A percentile compares a stretch with the other conserved stretches of the same genome.
Conservation (phyloP, 2,329 filamentous ascomycete species). For the Alternaria alternata region DNA sequence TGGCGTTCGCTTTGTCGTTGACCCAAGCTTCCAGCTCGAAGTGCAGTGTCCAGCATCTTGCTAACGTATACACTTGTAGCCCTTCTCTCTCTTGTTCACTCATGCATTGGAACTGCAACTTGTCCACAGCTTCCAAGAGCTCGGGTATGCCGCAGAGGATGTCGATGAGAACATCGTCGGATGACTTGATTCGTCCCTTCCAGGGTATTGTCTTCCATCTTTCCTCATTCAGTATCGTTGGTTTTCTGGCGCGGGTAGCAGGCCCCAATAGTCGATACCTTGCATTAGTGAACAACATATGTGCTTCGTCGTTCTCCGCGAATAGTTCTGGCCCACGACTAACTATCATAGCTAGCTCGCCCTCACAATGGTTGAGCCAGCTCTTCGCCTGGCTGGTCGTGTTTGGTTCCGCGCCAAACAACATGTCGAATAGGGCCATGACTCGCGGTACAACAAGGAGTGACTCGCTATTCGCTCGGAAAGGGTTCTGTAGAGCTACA, state of each 20-base stretch:
- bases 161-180: slow-evolving; percentile 47
- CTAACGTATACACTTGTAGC: slow-evolving; percentile 12
- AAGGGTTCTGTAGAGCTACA: slow-evolving; percentile 26
- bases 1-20: slow-evolving; percentile 14
- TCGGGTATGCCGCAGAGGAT: slow-evolving; percentile 43
- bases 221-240: slow-evolving; percentile 38
- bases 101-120: slow-evolving; percentile 9
- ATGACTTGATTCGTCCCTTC: slow-evolving; percentile 40
- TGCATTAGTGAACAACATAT: slow-evolving; percentile 34
- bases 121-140: slow-evolving; percentile 42
- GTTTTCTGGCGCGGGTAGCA: slow-evolving; percentile 48
- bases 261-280: slow-evolving; percentile 31
- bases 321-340: slow-evolving; percentile 30
- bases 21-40: slow-evolving; percentile 32
- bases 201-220: slow-evolving; percentile 51
- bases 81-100: slow-evolving; percentile 9
- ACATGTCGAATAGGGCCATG: slow-evolving; percentile 37
- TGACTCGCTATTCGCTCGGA: slow-evolving; percentile 29
- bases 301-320: slow-evolving; percentile 24
- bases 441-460: slow-evolving; percentile 38
- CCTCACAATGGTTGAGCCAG: slow-evolving; percentile 41
- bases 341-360: slow-evolving; percentile 35
- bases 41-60: slow-evolving; percentile 33
- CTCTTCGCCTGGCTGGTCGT: slow-evolving; percentile 31
- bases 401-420: slow-evolving; percentile 39